Conservation (phyloP, 371 early-diverging fungal genomes). For the Mortierella sp. region DNA sequence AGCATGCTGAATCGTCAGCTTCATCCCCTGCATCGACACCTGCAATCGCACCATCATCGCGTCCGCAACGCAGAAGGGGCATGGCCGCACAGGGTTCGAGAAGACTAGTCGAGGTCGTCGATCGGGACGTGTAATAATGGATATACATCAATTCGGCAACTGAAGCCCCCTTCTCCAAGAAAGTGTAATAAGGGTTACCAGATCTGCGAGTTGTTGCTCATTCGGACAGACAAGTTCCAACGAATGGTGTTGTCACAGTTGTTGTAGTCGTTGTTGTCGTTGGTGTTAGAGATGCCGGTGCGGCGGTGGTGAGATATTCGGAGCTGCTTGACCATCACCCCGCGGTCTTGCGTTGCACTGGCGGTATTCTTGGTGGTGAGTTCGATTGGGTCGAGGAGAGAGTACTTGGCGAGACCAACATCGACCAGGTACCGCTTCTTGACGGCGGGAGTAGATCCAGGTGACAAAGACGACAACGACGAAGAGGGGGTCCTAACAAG, state of each 20-base stretch:
- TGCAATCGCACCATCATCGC: not conserved
- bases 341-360: not conserved
- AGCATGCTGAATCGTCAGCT: not conserved
- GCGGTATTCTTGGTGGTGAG: not conserved
- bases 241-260: not conserved
- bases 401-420: constrained; percentile 19
- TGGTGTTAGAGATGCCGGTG: not conserved
- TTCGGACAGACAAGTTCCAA: constrained; percentile 7
- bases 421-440: constrained; percentile 6
- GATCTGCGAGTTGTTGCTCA: not conserved
- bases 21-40: constrained; percentile 1
- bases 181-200: constrained; percentile 23
- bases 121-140: constrained; percentile 17
- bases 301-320: not conserved
- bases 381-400: constrained; percentile 6
- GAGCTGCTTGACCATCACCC: constrained; percentile 16
- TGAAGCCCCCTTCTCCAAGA: constrained; percentile 1
- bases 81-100: constrained; percentile 11
- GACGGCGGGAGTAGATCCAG: not conserved
- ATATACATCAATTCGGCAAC: not conserved
- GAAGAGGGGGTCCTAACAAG: not conserved
- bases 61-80: not conserved
- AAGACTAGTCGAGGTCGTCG: constrained; percentile 3
- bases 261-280: not conserved
- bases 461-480: not conserved